phyloP scores from a whole-genome alignment of 306 rosid species.

The Potentilla sterilis region DNA sequence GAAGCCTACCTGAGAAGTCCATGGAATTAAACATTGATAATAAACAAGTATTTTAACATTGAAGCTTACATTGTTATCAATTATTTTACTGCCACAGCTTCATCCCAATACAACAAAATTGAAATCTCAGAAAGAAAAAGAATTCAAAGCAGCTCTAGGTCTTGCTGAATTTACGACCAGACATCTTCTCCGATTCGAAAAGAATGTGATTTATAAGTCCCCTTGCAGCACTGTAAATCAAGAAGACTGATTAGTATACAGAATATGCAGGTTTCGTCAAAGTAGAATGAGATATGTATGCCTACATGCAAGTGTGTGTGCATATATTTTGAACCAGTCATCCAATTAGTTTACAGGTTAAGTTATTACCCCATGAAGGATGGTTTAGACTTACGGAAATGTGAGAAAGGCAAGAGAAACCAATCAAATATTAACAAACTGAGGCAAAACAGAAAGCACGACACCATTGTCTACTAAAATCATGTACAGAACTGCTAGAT shows the following conservation, averaged over 20 bases:
- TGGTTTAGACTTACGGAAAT: neutral
- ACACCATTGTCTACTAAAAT: constrained; percentile 10
- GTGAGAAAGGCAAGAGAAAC: neutral
- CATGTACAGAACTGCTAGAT: neutral
- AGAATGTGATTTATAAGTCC: constrained; percentile 91
- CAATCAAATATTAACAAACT: too few relatives aligned
- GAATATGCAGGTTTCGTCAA: neutral
- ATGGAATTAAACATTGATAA: neutral
- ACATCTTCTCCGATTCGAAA: constrained; percentile 61
- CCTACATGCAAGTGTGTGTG: neutral
- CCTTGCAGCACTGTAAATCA: constrained; percentile 74
- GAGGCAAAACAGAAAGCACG: neutral
- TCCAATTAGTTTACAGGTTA: neutral
- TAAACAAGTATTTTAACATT: neutral
- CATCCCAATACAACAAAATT: constrained; percentile 8
- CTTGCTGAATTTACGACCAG: constrained; percentile 74
- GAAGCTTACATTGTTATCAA: constrained; percentile 1
- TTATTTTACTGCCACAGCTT: neutral
- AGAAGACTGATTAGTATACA: constrained; percentile 9
- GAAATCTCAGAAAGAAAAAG: constrained; percentile 17
- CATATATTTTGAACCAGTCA: neutral
- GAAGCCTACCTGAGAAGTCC: constrained; percentile 3
- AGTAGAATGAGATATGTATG: constrained; percentile 18
- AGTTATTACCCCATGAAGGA: neutral
- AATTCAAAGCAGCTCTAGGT: constrained; percentile 37